A percentile compares a stretch with the other conserved stretches of the same genome.
phyloP scores from a whole-genome alignment of 2,329 filamentous ascomycete genomes.

The Alternaria viburni region DNA sequence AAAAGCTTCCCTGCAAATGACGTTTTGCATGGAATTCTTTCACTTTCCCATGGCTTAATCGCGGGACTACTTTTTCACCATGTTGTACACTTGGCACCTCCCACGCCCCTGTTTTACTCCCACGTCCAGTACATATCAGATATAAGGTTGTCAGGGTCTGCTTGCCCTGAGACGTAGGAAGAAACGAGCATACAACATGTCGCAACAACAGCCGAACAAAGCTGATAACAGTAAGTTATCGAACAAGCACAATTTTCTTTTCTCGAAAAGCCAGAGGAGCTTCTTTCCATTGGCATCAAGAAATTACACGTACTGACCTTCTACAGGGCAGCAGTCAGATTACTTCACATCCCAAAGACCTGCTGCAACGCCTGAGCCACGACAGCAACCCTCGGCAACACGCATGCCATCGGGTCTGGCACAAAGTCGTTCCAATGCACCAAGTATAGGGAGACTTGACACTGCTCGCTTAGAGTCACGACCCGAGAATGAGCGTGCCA shows the following conservation, averaged over 20 bases:
- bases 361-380: conserved; percentile 4
- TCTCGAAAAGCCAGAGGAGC: neutral
- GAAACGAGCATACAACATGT: conserved; percentile 10
- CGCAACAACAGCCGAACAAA: conserved; percentile 8
- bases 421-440: conserved; percentile 16
- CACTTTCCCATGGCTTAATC: conserved; percentile 19
- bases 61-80: conserved; percentile 2
- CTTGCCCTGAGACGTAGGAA: neutral
- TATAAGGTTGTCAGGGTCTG: neutral
- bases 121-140: neutral
- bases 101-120: neutral
- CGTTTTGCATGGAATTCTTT: conserved; percentile 31
- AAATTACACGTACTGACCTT: neutral
- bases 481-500: conserved; percentile 9
- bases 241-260: neutral
- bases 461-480: conserved; percentile 13
- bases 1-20: conserved; percentile 25
- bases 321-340: conserved; percentile 1
- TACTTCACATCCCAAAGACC: conserved; percentile 1
- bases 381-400: conserved; percentile 12
- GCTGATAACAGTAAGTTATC: conserved; percentile 7
- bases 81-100: neutral
- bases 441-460: conserved; percentile 24
- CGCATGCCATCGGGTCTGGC: conserved; percentile 13
- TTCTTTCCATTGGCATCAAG: neutral